Base-by-base conservation (phyloP, 371 early-diverging fungal genomes). In the Mucor ambiguus region DNA sequence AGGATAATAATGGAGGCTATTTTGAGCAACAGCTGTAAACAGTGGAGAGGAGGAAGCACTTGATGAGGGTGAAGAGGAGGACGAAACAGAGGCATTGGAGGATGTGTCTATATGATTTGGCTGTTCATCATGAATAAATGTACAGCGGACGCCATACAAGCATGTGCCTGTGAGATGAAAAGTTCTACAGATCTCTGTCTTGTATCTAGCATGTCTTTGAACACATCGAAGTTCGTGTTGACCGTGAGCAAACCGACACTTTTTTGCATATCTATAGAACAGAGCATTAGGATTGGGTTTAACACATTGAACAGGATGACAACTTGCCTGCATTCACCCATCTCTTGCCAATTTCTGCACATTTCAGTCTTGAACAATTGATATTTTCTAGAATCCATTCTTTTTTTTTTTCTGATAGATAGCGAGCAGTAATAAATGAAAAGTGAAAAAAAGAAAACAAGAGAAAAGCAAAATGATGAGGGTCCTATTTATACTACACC, bases 191-290 rank as follows among this genome's bases (percentile, higher is more conserved):
- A 93, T 85, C 68, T 92, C 91, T 14, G 96, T 92, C 79, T 98
- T 98, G 85, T 99, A 99, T 64, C 92, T 90, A 29, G 93, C 96
- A 82, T 98, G 98, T 37, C 98, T 89, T 57, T 85, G 82, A 3
- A 97, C 87, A 30, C 78, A 74, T 30, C 97, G 85, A 48, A 97
- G 85, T 78, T 99, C 98, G 30, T 76, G 64, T 22, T 69, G 58
- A 14, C 89, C 89, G 75, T 99, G 98, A 10, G 98, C 98, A 89
- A 97, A 99, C 72, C 97, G 95, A 80, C 99, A 99, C 80, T 94
- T 93, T 29, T 83, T 86, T 4, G 93, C 95, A 78, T 97, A 99
- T 66, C 89, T 90, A 66, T 7, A 37, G 20, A 37, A 24, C 16
- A 29, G 52, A 32, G 22, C 24, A 41, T 38, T 38, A 12, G 52